A percentile compares a stretch with the other conserved stretches of the same genome.
Evolutionary conservation across 257 asterid genomes (phyloP).

Genomic region (Solanum habrochaites): DNA sequence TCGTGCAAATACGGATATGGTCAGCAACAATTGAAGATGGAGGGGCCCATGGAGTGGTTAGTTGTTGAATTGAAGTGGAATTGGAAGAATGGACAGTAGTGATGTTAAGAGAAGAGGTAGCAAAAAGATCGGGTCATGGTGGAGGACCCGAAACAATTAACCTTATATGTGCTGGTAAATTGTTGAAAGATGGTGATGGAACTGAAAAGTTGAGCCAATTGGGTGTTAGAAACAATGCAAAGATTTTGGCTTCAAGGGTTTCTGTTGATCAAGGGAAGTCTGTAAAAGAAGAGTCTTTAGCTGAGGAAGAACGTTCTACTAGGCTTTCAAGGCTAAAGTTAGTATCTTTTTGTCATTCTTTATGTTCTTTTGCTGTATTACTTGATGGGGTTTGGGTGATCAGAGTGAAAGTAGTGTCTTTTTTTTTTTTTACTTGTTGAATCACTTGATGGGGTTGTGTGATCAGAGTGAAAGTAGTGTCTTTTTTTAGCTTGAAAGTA

Average conservation of each 20-base stretch:
- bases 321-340: constrained; percentile 67
- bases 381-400: background rate
- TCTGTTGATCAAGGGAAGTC: constrained; percentile 57
- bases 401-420: background rate
- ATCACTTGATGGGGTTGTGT: background rate
- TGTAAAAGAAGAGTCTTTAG: constrained; percentile 51
- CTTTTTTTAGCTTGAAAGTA: background rate
- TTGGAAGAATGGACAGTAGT: constrained; percentile 73
- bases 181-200: constrained; percentile 58
- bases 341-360: constrained; percentile 2
- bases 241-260: constrained; percentile 65
- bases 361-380: background rate
- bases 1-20: constrained; percentile 9
- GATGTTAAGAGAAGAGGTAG: constrained; percentile 58
- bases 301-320: constrained; percentile 77
- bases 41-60: constrained; percentile 95
- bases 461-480: background rate
- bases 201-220: constrained; percentile 49
- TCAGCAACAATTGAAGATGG: constrained; percentile 59
- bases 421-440: background rate
- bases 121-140: constrained; percentile 48
- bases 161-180: constrained; percentile 62
- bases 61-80: no score
- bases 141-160: constrained; percentile 37
- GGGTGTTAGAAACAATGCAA: constrained; percentile 69